Evolutionary conservation across 129 eudicot genomes (phyloP).

Genomic region (Artemisia annua): DNA sequence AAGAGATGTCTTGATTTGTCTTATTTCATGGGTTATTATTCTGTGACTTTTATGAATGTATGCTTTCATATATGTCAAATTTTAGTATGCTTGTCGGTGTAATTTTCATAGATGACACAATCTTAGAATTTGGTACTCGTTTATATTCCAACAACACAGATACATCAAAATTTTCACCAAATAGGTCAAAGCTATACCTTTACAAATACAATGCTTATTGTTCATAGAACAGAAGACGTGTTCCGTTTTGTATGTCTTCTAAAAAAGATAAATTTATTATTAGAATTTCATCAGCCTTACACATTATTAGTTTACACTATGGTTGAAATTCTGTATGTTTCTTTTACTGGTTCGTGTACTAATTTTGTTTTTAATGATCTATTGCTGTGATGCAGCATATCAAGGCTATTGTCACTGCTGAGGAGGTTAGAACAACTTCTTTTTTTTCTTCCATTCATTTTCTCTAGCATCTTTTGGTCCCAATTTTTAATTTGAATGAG

Average conservation of each 20-base stretch:
- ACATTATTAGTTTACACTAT: neutral
- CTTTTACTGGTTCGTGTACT: conserved; percentile 18
- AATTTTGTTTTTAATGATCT: conserved; percentile 13
- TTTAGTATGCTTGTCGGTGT: no score
- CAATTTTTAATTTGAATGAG: conserved; percentile 5
- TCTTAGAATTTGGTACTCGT: no score
- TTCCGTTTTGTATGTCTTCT: conserved; percentile 2
- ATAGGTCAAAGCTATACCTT: neutral
- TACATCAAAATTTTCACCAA: neutral
- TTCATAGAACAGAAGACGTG: neutral
- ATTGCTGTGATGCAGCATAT: conserved; percentile 57
- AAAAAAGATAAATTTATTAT: neutral
- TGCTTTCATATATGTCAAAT: no score
- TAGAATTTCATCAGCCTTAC: neutral
- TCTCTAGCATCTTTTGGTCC: neutral
- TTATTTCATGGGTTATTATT: neutral
- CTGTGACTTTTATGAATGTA: no score
- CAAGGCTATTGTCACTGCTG: conserved; percentile 86
- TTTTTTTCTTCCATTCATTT: neutral
- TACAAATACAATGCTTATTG: conserved; percentile 1
- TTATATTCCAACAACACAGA: no score
- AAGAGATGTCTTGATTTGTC: conserved; percentile 14
- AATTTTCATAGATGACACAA: neutral
- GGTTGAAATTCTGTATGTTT: neutral
- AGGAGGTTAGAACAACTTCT: conserved; percentile 42